A percentile compares a stretch with the other conserved stretches of the same genome.
These are phyloP conservation scores for Bombardia bombarda DNA, from an alignment of 495 filamentous ascomycete species.

Conservation along the genomic window DNA sequence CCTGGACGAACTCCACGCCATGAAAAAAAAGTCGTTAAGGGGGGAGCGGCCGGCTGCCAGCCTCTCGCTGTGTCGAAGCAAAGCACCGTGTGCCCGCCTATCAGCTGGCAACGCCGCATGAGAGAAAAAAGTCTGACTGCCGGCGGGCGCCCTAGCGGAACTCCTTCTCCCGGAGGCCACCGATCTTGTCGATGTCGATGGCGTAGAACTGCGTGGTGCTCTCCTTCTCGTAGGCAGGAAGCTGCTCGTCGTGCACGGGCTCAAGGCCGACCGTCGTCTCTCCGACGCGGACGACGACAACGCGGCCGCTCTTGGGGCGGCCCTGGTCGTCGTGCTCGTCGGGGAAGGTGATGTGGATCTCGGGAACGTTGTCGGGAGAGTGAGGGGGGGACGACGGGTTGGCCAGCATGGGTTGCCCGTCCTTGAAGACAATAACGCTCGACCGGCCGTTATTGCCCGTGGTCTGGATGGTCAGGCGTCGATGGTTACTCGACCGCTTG, in stretches of 20 bases:
- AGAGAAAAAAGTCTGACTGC: too few species aligned
- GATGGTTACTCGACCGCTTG: conserved; percentile 34
- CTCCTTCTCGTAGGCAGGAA: conserved; percentile 81
- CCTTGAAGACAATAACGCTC: conserved; percentile 66
- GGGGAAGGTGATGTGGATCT: conserved; percentile 97
- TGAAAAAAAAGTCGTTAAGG: not conserved
- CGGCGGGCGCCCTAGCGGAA: too few species aligned
- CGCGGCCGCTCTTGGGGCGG: conserved; percentile 72
- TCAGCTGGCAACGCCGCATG: too few species aligned
- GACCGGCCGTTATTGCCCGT: conserved; percentile 66
- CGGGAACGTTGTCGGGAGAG: conserved; percentile 73
- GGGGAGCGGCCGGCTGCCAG: not conserved
- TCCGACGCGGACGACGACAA: conserved; percentile 88
- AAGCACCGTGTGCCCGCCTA: too few species aligned
- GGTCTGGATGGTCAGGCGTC: conserved; percentile 41
- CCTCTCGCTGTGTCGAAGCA: too few species aligned
- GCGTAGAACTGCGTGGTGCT: conserved; percentile 74
- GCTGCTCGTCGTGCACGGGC: conserved; percentile 67
- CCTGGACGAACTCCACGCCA: conserved; percentile 12
- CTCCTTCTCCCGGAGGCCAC: conserved; percentile 87
- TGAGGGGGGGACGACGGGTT: conserved; percentile 67
- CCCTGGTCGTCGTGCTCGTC: conserved; percentile 89
- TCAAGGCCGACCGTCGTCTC: conserved; percentile 83
- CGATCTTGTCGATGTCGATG: conserved; percentile 88
- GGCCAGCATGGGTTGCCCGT: conserved; percentile 59